Evolutionary conservation across 2,329 filamentous ascomycete species (phyloP).

Genomic region (Hirsutella rhossiliensis): DNA sequence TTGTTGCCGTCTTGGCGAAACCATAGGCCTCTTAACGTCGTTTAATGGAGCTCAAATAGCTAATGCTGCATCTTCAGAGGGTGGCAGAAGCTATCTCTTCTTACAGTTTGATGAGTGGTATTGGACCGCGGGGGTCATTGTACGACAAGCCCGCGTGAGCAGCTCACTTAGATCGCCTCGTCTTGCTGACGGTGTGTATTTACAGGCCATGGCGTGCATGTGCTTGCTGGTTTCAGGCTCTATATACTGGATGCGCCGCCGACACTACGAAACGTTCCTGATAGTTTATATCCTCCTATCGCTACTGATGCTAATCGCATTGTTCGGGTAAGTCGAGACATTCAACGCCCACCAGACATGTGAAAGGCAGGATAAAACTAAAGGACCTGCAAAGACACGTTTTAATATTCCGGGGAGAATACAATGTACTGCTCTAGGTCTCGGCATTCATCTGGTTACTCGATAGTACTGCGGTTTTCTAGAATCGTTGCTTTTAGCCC

Average conservation of each 20-base stretch:
- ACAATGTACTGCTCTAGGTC: slow-evolving; percentile 36
- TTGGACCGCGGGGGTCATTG: slow-evolving; percentile 12
- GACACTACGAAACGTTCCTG: slow-evolving; percentile 40
- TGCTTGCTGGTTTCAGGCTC: slow-evolving; percentile 33
- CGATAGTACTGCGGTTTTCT: slow-evolving; percentile 33
- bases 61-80: background rate
- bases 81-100: slow-evolving; percentile 1
- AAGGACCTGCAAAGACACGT: slow-evolving; percentile 24
- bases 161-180: background rate
- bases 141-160: background rate
- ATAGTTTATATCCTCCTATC: slow-evolving; percentile 39
- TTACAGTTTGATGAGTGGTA: background rate
- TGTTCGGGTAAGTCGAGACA: slow-evolving; percentile 36
- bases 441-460: slow-evolving; percentile 35
- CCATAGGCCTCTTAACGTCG: rapidly evolving
- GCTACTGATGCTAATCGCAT: slow-evolving; percentile 32
- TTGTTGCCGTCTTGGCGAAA: no score
- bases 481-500: slow-evolving; percentile 29
- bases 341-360: no score
- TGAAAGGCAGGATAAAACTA: no score
- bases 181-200: background rate
- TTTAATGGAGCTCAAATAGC: background rate
- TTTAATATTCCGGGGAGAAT: slow-evolving; percentile 38
- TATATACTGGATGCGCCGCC: slow-evolving; percentile 36
- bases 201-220: slow-evolving; percentile 31